A percentile compares a stretch with the other conserved stretches of the same genome.
Evolutionary conservation across 1,284 basidiomycete genomes (phyloP).

Genomic region (Schizophyllum amplum): DNA sequence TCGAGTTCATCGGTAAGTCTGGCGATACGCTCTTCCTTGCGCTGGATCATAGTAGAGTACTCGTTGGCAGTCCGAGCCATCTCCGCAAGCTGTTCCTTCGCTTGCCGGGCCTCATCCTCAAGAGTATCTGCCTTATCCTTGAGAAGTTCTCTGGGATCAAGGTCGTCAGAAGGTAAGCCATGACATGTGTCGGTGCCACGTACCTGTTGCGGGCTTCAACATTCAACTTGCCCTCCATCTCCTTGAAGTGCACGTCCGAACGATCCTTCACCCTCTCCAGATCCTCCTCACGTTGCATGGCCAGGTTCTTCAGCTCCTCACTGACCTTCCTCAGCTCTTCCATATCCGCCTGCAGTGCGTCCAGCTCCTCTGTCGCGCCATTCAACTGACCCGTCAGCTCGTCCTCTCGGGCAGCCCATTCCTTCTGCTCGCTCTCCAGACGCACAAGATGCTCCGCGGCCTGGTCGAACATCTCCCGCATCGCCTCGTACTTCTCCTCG

Average conservation of each 20-base stretch:
- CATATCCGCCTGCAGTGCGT: slow-evolving; percentile 44
- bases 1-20: slow-evolving; percentile 51
- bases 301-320: slow-evolving; percentile 67
- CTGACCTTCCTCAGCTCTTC: slow-evolving; percentile 57
- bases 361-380: slow-evolving; percentile 56
- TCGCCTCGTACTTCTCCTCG: slow-evolving; percentile 68
- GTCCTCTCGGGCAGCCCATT: slow-evolving; percentile 54
- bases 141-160: slow-evolving; percentile 44
- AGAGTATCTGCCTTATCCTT: slow-evolving; percentile 53
- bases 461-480: slow-evolving; percentile 70
- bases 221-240: slow-evolving; percentile 68
- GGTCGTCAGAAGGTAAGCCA: slow-evolving; percentile 5
- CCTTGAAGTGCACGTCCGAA: slow-evolving; percentile 57
- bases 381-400: slow-evolving; percentile 49
- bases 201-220: slow-evolving; percentile 64
- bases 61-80: slow-evolving; percentile 70
- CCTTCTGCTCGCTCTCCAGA: slow-evolving; percentile 70
- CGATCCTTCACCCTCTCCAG: slow-evolving; percentile 70
- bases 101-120: slow-evolving; percentile 60
- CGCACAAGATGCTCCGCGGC: slow-evolving; percentile 79
- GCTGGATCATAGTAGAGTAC: slow-evolving; percentile 71
- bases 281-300: slow-evolving; percentile 77
- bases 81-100: slow-evolving; percentile 77
- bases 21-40: slow-evolving; percentile 69
- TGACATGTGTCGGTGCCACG: slow-evolving; percentile 20